These are phyloP conservation scores for Dothideomycetes sp. DNA, from an alignment of 2,329 filamentous ascomycete genomes.

Conservation along the genomic window DNA sequence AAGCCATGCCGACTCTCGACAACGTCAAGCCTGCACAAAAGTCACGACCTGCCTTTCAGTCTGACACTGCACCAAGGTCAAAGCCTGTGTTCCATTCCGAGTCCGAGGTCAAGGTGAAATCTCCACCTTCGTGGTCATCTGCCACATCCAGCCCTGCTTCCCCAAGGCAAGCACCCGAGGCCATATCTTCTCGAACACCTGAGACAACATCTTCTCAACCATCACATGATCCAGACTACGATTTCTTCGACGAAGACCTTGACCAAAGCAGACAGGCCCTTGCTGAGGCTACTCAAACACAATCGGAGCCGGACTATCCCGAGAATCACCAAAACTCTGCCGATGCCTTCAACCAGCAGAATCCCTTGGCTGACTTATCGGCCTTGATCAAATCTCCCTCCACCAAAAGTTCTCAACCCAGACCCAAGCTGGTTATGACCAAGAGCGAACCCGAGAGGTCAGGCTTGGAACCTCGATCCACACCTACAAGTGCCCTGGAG, in stretches of 20 bases:
- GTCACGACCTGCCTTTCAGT: too few species aligned
- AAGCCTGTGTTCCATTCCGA: neutral
- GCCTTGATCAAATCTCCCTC: too few species aligned
- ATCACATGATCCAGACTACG: neutral
- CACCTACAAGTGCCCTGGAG: too few species aligned
- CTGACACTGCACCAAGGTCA: neutral
- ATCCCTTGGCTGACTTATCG: too few species aligned
- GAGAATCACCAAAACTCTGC: too few species aligned
- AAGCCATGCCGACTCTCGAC: constrained; percentile 1
- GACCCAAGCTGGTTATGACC: too few species aligned
- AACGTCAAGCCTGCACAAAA: neutral
- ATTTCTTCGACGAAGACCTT: neutral
- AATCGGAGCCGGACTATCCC: too few species aligned
- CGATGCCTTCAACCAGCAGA: too few species aligned
- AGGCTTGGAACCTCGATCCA: too few species aligned
- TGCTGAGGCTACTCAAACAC: neutral
- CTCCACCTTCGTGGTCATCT: neutral
- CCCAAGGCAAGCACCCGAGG: neutral
- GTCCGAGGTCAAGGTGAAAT: neutral
- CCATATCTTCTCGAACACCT: neutral
- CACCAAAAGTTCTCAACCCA: too few species aligned
- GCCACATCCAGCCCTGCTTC: neutral
- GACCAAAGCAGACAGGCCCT: neutral
- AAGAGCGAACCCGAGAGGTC: too few species aligned
- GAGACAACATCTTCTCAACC: neutral